Evolutionary conservation across 768 basidiomycete species (phyloP).

Genomic region (Auricularia cornea): DNA sequence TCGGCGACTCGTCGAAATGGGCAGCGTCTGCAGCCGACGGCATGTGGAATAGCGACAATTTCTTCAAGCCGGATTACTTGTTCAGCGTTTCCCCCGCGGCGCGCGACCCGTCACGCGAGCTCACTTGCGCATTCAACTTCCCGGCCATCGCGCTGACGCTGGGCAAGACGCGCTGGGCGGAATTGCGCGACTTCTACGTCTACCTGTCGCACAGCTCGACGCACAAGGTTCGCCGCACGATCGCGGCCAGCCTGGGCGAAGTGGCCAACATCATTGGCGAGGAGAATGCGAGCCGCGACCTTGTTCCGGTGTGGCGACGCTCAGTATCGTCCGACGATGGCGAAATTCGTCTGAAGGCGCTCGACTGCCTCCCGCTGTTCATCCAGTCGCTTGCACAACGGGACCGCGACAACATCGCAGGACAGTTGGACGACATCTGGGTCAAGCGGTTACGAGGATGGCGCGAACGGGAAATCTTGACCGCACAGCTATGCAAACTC

Average conservation of each 20-base stretch:
- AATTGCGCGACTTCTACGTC: conserved; percentile 60
- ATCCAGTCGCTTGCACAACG: conserved; percentile 40
- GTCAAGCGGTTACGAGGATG: conserved; percentile 55
- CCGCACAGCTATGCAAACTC: conserved; percentile 47
- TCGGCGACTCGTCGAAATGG: conserved; percentile 47
- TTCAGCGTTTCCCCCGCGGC: background rate
- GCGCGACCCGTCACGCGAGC: conserved; percentile 58
- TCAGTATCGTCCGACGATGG: conserved; percentile 48
- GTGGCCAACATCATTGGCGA: conserved; percentile 77
- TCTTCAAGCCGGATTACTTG: conserved; percentile 1
- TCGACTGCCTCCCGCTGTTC: conserved; percentile 58
- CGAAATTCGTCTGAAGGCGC: conserved; percentile 61
- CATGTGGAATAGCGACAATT: conserved; percentile 1
- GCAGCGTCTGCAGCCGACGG: background rate
- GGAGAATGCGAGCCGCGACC: conserved; percentile 55
- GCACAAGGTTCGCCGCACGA: conserved; percentile 61
- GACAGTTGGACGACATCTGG: conserved; percentile 44
- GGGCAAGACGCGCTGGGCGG: conserved; percentile 64
- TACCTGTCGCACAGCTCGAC: conserved; percentile 52
- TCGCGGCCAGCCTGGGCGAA: conserved; percentile 85
- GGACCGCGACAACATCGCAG: conserved; percentile 35
- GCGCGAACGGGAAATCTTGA: conserved; percentile 71
- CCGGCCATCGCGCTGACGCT: conserved; percentile 84
- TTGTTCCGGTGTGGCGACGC: conserved; percentile 66
- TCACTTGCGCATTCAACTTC: conserved; percentile 83